These are phyloP conservation scores for Fraxinus xanthoxyloides DNA, from an alignment of 305 asterid genomes.

Conservation along the genomic window DNA sequence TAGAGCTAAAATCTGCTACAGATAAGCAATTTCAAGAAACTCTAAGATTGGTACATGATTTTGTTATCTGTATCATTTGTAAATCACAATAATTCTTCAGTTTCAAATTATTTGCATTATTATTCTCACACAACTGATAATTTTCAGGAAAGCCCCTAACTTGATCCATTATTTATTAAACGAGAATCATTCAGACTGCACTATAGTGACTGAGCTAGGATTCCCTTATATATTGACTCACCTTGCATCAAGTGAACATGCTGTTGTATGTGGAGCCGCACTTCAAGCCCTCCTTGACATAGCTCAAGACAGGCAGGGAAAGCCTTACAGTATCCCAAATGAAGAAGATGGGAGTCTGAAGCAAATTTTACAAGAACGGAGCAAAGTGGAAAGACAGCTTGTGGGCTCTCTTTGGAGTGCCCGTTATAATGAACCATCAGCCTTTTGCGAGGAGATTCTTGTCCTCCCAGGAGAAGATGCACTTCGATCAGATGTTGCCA, in stretches of 20 bases:
- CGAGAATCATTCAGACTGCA: conserved; percentile 59
- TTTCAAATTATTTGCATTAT: background rate
- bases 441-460: conserved; percentile 66
- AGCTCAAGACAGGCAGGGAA: conserved; percentile 38
- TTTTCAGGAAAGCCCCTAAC: conserved; percentile 80
- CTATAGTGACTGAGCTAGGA: conserved; percentile 53
- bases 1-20: background rate
- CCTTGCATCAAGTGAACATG: conserved; percentile 70
- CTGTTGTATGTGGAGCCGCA: conserved; percentile 77
- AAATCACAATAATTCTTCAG: background rate
- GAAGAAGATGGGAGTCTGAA: conserved; percentile 61
- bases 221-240: conserved; percentile 66
- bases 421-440: conserved; percentile 58
- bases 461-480: conserved; percentile 74
- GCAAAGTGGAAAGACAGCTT: conserved; percentile 74
- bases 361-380: conserved; percentile 61
- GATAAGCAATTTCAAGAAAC: background rate
- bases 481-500: conserved; percentile 76
- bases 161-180: conserved; percentile 58
- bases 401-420: conserved; percentile 77
- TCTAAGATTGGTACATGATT: background rate
- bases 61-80: background rate
- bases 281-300: conserved; percentile 69
- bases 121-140: background rate
- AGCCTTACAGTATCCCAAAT: conserved; percentile 7